Evolutionary conservation across 495 filamentous ascomycete species (phyloP).

Genomic region (Hypomontagnella submonticulosa): DNA sequence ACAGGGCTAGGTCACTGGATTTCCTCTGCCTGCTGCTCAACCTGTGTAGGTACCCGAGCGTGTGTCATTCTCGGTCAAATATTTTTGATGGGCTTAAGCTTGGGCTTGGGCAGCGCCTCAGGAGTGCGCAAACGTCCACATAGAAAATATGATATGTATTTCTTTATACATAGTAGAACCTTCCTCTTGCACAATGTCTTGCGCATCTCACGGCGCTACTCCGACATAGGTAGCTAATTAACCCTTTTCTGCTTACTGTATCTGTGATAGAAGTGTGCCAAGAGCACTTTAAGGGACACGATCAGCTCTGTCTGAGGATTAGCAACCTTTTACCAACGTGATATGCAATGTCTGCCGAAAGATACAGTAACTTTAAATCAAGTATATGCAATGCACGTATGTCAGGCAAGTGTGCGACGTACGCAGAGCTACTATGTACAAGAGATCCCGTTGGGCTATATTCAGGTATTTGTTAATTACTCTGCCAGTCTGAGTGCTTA

Average conservation of each 20-base stretch:
- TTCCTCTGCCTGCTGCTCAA: not conserved
- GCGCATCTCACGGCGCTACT: slow-evolving; percentile 10
- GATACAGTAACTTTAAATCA: slow-evolving; percentile 16
- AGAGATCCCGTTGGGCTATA: not conserved
- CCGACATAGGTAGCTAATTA: slow-evolving; percentile 32
- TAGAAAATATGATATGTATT: slow-evolving; percentile 1
- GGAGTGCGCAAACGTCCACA: slow-evolving; percentile 4
- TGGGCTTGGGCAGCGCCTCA: not conserved
- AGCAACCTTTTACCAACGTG: slow-evolving; percentile 25
- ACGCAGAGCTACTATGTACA: not conserved
- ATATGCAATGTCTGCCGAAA: slow-evolving; percentile 39
- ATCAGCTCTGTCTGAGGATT: slow-evolving; percentile 23
- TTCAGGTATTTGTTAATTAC: too few relatives aligned
- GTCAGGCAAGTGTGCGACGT: slow-evolving; percentile 11
- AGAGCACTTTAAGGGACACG: slow-evolving; percentile 17
- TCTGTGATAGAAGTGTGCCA: slow-evolving; percentile 30
- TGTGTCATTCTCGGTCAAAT: slow-evolving; percentile 29
- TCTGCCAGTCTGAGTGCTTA: too few relatives aligned
- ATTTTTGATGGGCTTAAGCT: not conserved
- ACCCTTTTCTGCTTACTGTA: slow-evolving; percentile 44
- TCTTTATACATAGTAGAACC: slow-evolving; percentile 14
- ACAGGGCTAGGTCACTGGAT: slow-evolving; percentile 7
- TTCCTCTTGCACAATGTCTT: slow-evolving; percentile 10
- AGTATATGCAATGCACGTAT: slow-evolving; percentile 20
- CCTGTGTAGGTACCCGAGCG: slow-evolving; percentile 5